Base-by-base conservation (phyloP, 2,329 filamentous ascomycete genomes). In the Fusarium sp. region DNA sequence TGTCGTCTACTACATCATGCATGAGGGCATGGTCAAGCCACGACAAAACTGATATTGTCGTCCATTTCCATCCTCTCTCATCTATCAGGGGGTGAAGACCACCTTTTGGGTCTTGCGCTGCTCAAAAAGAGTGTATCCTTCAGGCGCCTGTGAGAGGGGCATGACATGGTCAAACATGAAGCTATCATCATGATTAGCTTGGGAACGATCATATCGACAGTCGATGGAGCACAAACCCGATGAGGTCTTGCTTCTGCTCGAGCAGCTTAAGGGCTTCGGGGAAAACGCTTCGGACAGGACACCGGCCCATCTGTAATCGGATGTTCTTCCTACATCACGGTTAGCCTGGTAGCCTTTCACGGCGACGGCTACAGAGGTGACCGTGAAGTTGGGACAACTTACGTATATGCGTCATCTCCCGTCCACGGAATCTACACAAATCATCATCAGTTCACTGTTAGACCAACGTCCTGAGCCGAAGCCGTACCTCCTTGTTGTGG, bases 21-120 rank as follows among this genome's bases (percentile, higher is more conserved):
- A 96, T 78, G 93, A 96, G 81, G 94, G 94, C n/a, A 91, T 95
- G 73, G 93, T 96, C 63, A 97, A 96, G 85, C 94, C 94, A 27
- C 88, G 94, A 66, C 94, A 96, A 81, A 97, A 97, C 81, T 96
- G 84, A 66, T 27, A 14, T 38, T 35, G 31, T 4, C 8, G n/a
- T 50, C 56, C 13, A 13, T 16, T 63, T 25, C 20, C 42, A 45
- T n/a, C 60, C 45, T 16, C 22, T 33, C 27, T 47, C 60, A 14
- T 25, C 35, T 18, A 29, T 74, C 75, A 89, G 16, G 85, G 86
- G 70, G 87, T 88, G 78, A 94, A 94, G 18, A 94, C 87, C 16
- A 95, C 91, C 85, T 95, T 94, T 77, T 94, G 92, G 22, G 88
- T 92, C 82, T 92, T 89, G 89, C 92, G 93, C 72, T 91, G 88